Conservation (phyloP, 164 flowering plant species). For the Macadamia integrifolia region DNA sequence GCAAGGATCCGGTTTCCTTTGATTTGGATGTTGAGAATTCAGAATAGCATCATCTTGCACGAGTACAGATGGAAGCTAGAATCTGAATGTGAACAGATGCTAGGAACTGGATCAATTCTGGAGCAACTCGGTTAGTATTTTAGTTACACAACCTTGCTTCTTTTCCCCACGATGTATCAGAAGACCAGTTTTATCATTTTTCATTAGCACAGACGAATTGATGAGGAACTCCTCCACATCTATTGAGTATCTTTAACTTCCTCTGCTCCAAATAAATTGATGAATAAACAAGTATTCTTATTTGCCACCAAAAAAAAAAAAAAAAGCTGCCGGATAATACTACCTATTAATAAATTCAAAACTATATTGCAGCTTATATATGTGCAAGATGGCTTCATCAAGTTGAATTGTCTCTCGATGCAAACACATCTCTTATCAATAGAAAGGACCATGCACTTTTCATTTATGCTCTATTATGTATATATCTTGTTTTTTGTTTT, state of each 20-base stretch:
- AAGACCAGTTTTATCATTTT: conserved; percentile 16
- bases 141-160: conserved; percentile 17
- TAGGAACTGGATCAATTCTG: conserved; percentile 23
- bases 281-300: too few species aligned
- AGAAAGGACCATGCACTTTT: too few species aligned
- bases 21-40: conserved; percentile 21
- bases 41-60: conserved; percentile 26
- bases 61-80: conserved; percentile 19
- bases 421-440: background rate
- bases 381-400: background rate
- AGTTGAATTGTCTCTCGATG: background rate
- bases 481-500: too few species aligned
- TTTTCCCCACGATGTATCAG: conserved; percentile 13
- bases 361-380: background rate
- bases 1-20: conserved; percentile 19
- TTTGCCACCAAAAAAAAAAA: background rate
- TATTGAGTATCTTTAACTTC: conserved; percentile 19
- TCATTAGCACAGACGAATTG: conserved; percentile 19
- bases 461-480: too few species aligned
- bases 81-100: conserved; percentile 31
- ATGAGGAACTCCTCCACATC: conserved; percentile 19
- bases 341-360: too few species aligned
- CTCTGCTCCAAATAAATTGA: conserved; percentile 13
- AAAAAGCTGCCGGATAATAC: too few species aligned
- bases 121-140: conserved; percentile 33